Conservation (phyloP, 805 yeast species). For the Cyberlindnera mrakii region DNA sequence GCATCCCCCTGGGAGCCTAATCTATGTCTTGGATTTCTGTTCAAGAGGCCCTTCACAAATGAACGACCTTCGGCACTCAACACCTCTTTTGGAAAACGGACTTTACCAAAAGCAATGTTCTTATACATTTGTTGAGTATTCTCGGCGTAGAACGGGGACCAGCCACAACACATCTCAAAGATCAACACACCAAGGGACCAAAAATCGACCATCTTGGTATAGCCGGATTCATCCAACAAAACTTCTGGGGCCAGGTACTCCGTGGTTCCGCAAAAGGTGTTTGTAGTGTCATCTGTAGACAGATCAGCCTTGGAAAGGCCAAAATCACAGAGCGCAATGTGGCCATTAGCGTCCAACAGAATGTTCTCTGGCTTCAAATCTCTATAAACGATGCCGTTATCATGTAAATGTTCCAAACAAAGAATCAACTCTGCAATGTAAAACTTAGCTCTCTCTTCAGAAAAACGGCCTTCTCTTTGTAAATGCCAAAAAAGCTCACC, state of each 20-base stretch:
- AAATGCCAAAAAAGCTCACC: constrained; percentile 96
- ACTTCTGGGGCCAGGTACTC: constrained; percentile 98
- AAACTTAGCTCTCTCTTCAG: constrained; percentile 91
- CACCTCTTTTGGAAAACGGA: constrained; percentile 94
- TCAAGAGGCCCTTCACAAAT: constrained; percentile 90
- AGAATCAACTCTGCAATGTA: constrained; percentile 93
- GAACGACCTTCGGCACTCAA: constrained; percentile 89
- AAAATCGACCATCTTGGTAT: constrained; percentile 97
- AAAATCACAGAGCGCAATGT: constrained; percentile 94
- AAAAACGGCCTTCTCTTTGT: constrained; percentile 92
- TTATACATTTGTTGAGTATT: constrained; percentile 98
- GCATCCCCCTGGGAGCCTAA: constrained; percentile 91
- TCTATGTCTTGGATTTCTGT: constrained; percentile 93
- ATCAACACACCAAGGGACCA: constrained; percentile 97
- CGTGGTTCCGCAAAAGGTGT: constrained; percentile 97
- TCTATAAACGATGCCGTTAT: constrained; percentile 92
- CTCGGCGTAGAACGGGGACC: constrained; percentile 98
- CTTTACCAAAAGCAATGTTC: constrained; percentile 97
- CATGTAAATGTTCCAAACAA: constrained; percentile 91
- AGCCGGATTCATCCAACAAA: constrained; percentile 89
- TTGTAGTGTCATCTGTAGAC: constrained; percentile 77
- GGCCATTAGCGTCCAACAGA: constrained; percentile 92
- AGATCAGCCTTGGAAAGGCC: constrained; percentile 93
- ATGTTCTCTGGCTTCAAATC: constrained; percentile 97
- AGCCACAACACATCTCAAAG: constrained; percentile 99